Evolutionary conservation across 768 basidiomycete species (phyloP).

Genomic region (Lenzites betulinus): DNA sequence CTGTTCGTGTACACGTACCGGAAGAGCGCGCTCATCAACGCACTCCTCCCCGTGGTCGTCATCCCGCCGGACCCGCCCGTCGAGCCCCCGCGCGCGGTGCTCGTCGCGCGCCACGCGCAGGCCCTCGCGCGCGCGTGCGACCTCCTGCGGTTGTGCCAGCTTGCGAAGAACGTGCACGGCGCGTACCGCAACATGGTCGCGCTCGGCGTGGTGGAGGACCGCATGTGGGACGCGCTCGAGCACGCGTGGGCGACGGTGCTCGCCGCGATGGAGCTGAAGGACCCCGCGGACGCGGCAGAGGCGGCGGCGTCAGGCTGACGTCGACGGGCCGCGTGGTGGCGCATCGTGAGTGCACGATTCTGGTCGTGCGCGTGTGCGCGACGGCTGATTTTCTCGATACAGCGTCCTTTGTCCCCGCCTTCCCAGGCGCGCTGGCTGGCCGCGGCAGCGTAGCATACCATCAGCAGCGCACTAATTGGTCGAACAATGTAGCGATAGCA

Average conservation of each 20-base stretch:
- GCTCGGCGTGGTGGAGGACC: constrained; percentile 47
- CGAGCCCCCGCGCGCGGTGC: neutral
- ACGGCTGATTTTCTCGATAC: too few relatives aligned
- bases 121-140: neutral
- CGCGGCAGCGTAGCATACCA: neutral
- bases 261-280: constrained; percentile 33
- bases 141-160: neutral
- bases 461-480: neutral
- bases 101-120: constrained; percentile 1
- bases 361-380: too few relatives aligned
- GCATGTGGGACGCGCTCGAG: constrained; percentile 45
- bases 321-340: neutral
- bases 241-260: constrained; percentile 47
- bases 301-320: too few relatives aligned
- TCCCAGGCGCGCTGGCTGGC: too few relatives aligned
- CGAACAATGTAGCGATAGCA: constrained; percentile 9
- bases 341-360: neutral
- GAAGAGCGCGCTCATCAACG: constrained; percentile 1
- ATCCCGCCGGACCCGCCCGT: neutral
- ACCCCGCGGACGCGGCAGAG: neutral
- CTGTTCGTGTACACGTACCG: constrained; percentile 58
- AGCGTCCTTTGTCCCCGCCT: neutral
- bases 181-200: constrained; percentile 38
- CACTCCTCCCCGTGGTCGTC: constrained; percentile 1
- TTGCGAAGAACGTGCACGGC: constrained; percentile 16